Base-by-base conservation (phyloP, 148 eudicot genomes). In the Salicornia ramosissima region DNA sequence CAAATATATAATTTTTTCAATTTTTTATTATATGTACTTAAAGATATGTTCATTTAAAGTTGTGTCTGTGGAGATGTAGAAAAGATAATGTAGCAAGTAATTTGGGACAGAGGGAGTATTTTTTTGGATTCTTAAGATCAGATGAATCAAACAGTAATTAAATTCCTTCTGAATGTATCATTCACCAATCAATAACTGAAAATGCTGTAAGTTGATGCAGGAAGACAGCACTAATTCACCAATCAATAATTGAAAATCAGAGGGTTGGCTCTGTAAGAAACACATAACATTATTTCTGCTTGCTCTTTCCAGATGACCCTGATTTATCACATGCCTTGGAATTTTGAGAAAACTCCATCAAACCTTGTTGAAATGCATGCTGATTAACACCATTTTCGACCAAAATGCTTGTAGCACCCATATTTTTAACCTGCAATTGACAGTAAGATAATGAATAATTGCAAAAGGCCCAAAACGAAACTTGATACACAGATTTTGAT, bases 381-480 rank as follows among this genome's bases (percentile, higher is more conserved):
- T 85, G 86, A 76, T 83, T 82, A 53, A 88, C 88, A 57, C 96
- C 96, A 58, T 84, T 70, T 39, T 75, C 69, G 19, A 90, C 94
- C 67, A 86, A 77, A 75, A 88, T 86, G 80, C 91, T 86, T n/a
- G 89, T 88, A 43, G 76, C 97, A 14, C 97, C 97, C 91, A 88
- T 85, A 36, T 87, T 85, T 16, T 86, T 78, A 22, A 83, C 84
- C 87, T 85, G 83, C 10, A 72, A 57, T 45, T 10, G 31, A 21
- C 47, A 56, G 16, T 19, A 14, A 28, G 18, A 43, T n/a, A 43
- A 33, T 22, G 24, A 24, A 13, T 40, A 24, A 12, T 6, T 59
- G 13, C 40, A 31, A 11, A 59, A 18, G 5, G 54, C 50, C 26
- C 11, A 40, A 3, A 42, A 47, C 18, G 36, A 30, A 49, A 61